These are phyloP conservation scores for Trichoderma sp. DNA, from an alignment of 2,329 filamentous ascomycete genomes.

Conservation along the genomic window DNA sequence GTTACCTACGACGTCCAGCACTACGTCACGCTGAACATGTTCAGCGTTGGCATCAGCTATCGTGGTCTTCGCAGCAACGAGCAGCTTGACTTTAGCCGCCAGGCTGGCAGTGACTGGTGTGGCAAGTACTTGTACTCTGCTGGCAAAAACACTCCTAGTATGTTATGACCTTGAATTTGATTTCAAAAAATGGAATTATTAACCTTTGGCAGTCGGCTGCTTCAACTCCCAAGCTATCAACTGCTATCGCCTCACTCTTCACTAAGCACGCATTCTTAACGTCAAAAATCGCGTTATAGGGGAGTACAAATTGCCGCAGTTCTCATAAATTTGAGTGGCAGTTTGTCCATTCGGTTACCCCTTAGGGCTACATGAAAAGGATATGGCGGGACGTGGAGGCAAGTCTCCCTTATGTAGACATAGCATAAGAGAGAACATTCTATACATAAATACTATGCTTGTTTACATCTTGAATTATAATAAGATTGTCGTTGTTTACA, in stretches of 20 bases:
- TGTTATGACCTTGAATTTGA: background rate
- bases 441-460: background rate
- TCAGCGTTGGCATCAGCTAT: slow-evolving; percentile 23
- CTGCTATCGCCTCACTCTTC: slow-evolving; percentile 32
- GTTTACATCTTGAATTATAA: background rate
- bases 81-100: slow-evolving; percentile 23
- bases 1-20: slow-evolving; percentile 21
- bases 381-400: background rate
- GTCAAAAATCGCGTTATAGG: background rate
- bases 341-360: background rate
- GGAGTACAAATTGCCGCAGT: background rate
- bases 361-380: background rate
- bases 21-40: slow-evolving; percentile 20
- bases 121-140: slow-evolving; percentile 19
- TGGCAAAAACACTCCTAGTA: slow-evolving; percentile 9
- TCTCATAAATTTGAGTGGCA: background rate
- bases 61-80: slow-evolving; percentile 23
- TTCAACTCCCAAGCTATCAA: slow-evolving; percentile 21
- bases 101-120: slow-evolving; percentile 20
- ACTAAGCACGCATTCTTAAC: background rate
- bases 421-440: background rate
- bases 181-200: background rate
- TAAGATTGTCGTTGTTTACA: background rate
- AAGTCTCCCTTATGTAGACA: background rate
- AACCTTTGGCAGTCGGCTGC: slow-evolving; percentile 15